A percentile compares a stretch with the other conserved stretches of the same genome.
Evolutionary conservation across 2,329 filamentous ascomycete species (phyloP).

Genomic region (Apiospora malaysiana): DNA sequence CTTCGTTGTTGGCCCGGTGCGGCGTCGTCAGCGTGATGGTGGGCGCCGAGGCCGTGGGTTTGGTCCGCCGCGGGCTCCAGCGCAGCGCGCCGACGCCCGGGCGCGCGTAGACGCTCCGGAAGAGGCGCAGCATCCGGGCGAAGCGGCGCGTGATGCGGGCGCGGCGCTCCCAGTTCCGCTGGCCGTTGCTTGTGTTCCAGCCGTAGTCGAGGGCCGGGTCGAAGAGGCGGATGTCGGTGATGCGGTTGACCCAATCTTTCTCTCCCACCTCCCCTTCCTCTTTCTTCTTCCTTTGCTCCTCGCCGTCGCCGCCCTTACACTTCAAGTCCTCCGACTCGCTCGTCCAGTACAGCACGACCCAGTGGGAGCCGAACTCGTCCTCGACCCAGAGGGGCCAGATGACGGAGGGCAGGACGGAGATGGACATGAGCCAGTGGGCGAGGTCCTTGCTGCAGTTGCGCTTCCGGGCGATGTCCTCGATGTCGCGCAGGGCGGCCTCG

Average conservation of each 20-base stretch:
- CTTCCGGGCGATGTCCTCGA: not conserved
- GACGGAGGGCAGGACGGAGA: not conserved
- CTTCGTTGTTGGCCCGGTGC: not conserved
- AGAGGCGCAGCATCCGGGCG: not conserved
- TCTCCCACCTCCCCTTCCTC: no score
- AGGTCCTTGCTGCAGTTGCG: not conserved
- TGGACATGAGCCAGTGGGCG: not conserved
- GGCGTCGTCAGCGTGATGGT: no score
- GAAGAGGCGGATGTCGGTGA: not conserved
- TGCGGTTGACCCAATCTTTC: not conserved
- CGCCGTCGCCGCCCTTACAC: no score
- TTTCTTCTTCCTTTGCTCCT: no score
- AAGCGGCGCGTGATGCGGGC: not conserved
- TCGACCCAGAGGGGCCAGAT: slow-evolving; percentile 19
- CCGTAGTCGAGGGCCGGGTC: slow-evolving; percentile 7
- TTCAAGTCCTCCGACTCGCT: no score
- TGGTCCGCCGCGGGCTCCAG: not conserved
- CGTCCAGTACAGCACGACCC: slow-evolving; percentile 19
- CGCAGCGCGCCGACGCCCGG: not conserved
- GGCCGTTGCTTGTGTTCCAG: not conserved
- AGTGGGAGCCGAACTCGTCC: slow-evolving; percentile 17
- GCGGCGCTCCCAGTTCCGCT: not conserved
- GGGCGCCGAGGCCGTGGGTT: no score
- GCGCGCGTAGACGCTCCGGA: not conserved
- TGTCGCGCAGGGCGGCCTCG: not conserved